Base-by-base conservation (phyloP, 306 rosid species). In the Hippophae rhamnoides region DNA sequence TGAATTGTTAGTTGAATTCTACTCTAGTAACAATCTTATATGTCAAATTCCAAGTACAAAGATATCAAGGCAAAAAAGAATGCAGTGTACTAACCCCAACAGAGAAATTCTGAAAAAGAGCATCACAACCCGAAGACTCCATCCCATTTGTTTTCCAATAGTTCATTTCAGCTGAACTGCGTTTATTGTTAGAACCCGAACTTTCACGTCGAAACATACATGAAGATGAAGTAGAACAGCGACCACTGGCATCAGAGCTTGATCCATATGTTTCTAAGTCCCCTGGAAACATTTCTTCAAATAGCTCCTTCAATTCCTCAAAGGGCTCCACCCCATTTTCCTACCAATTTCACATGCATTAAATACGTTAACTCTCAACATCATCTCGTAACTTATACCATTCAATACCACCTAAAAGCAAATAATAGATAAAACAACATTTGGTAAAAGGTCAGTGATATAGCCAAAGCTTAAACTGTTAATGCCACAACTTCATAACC, bases 291-390 rank as follows among this genome's bases (percentile, higher is more conserved):
- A 93, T 83, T 64, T 93, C 97, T 49, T 80, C 80, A 68, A 93
- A 93, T 46, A 93, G 66, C 18, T 82, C 83, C 41, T 88, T 86
- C 71, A 93, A 63, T 58, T 93, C 85, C 76, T 93, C 95, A 53
- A 93, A 88, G 52, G 77, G 88, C 69, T 93, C 97, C 62, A 65
- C 83, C 61, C 87, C 88, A 54, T 70, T 80, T 74, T 80, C 87
- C 96, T 90, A 77, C 45, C 54, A 58, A 31, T 68, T 43, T 14
- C 48, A 56, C 40, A 11, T 18, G 31, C 52, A 18, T 18, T 18
- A 18, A 18, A 18, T 0, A 18, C 23, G 1, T 18, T 18, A 18
- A 18, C 23, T 18, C 23, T 18, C 23, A 18, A 18, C 23, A 18
- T 18, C 23, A 18, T 18, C 23, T 18, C 23, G 23, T 18, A 18